Evolutionary conservation across 106 monocot genomes (phyloP).

Genomic region (Dendrobium chrysotoxum): DNA sequence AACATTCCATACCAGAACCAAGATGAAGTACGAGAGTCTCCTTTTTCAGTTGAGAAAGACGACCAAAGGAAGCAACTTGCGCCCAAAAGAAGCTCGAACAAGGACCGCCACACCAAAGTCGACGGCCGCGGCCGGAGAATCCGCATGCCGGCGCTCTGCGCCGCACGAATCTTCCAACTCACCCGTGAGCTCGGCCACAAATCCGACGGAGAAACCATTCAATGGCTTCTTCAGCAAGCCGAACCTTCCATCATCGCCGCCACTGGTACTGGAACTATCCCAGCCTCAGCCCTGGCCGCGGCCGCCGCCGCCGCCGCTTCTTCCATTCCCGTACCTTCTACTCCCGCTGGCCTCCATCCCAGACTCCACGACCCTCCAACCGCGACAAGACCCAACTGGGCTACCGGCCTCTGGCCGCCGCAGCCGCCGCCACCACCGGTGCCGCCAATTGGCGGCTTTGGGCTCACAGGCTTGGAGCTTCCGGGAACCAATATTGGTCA

Average conservation of each 20-base stretch:
- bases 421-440: no score
- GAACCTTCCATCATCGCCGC: conserved; percentile 72
- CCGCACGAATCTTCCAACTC: conserved; percentile 73
- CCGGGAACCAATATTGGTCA: conserved; percentile 1
- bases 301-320: conserved; percentile 10
- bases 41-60: neutral
- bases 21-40: neutral
- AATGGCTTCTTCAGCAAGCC: conserved; percentile 69
- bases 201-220: conserved; percentile 68
- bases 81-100: conserved; percentile 63
- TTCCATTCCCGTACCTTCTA: neutral
- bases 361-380: neutral
- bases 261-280: conserved; percentile 69
- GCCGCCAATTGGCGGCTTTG: neutral
- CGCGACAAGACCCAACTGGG: neutral
- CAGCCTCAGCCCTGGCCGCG: conserved; percentile 36
- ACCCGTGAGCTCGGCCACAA: conserved; percentile 70
- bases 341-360: neutral
- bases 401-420: neutral
- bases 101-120: conserved; percentile 73
- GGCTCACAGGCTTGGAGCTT: conserved; percentile 8
- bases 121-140: conserved; percentile 64
- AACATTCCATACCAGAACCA: neutral
- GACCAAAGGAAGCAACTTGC: conserved; percentile 29
- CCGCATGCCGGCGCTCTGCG: conserved; percentile 71